These are phyloP conservation scores for Aspergillus asperescens DNA, from an alignment of 495 filamentous ascomycete genomes.

Conservation along the genomic window DNA sequence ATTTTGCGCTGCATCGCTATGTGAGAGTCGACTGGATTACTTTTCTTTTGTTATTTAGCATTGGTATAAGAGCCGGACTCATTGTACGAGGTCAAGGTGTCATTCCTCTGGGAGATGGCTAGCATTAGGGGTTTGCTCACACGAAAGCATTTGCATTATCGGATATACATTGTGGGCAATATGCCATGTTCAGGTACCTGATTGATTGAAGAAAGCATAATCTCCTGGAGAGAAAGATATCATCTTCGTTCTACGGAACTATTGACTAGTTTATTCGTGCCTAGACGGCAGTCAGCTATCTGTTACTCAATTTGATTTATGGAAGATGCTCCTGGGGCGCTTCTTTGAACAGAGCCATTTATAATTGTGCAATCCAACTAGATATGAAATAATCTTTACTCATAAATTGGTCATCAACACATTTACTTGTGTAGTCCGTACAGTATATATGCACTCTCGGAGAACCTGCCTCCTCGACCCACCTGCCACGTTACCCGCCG, in stretches of 20 bases:
- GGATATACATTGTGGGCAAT: slow-evolving; percentile 19
- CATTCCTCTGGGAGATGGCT: slow-evolving; percentile 15
- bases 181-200: slow-evolving; percentile 6
- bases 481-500: slow-evolving; percentile 16
- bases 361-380: too few species aligned
- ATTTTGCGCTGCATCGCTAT: slow-evolving; percentile 16
- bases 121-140: slow-evolving; percentile 21
- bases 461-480: slow-evolving; percentile 12
- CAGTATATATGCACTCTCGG: neutral
- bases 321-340: slow-evolving; percentile 16
- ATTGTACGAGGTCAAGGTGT: slow-evolving; percentile 10
- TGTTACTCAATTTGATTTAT: neutral
- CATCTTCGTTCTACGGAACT: neutral
- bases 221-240: slow-evolving; percentile 5
- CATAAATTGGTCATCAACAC: too few species aligned
- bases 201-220: neutral
- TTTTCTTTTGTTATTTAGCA: slow-evolving; percentile 9
- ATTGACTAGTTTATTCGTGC: slow-evolving; percentile 6
- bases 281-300: neutral
- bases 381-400: too few species aligned
- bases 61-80: slow-evolving; percentile 9
- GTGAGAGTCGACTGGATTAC: neutral
- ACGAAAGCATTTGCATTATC: slow-evolving; percentile 20
- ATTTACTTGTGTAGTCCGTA: neutral
- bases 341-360: neutral